Conservation (phyloP, 2,329 filamentous ascomycete genomes). For the Aureobasidium uvarum region DNA sequence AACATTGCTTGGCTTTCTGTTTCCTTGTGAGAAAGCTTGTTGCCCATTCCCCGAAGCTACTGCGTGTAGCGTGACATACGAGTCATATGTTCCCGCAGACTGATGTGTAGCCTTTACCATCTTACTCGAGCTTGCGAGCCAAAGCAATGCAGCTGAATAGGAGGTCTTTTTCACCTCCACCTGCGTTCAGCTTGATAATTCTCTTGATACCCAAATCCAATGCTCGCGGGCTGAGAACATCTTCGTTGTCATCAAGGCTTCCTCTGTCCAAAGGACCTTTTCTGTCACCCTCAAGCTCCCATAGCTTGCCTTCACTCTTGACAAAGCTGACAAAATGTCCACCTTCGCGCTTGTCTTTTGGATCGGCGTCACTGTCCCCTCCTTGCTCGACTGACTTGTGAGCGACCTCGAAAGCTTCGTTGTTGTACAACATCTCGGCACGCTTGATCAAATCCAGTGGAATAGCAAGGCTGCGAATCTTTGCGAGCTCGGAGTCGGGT, state of each 20-base stretch:
- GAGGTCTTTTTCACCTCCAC: constrained; percentile 39
- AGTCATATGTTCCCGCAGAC: too few relatives aligned
- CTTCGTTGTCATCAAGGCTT: constrained; percentile 42
- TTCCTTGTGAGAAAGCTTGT: too few relatives aligned
- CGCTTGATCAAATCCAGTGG: constrained; percentile 47
- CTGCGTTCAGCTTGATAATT: constrained; percentile 40
- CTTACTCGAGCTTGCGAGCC: constrained; percentile 29
- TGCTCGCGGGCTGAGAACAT: constrained; percentile 46
- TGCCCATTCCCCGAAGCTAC: too few relatives aligned
- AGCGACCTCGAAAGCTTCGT: constrained; percentile 45
- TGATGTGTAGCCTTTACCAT: too few relatives aligned
- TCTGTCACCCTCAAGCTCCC: constrained; percentile 48
- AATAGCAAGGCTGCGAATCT: constrained; percentile 46
- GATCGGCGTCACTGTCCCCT: constrained; percentile 43
- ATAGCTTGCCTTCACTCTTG: constrained; percentile 49
- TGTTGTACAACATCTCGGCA: constrained; percentile 54
- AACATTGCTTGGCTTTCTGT: too few relatives aligned
- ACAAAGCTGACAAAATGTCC: constrained; percentile 51
- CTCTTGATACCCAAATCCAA: constrained; percentile 44
- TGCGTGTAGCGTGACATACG: too few relatives aligned
- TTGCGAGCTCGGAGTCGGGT: constrained; percentile 47
- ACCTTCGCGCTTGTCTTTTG: constrained; percentile 36
- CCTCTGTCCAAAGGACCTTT: constrained; percentile 50
- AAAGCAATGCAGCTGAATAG: constrained; percentile 49
- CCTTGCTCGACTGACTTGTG: constrained; percentile 45